phyloP scores from a whole-genome alignment of 257 asterid genomes.

The Solanum tarapatanum region DNA sequence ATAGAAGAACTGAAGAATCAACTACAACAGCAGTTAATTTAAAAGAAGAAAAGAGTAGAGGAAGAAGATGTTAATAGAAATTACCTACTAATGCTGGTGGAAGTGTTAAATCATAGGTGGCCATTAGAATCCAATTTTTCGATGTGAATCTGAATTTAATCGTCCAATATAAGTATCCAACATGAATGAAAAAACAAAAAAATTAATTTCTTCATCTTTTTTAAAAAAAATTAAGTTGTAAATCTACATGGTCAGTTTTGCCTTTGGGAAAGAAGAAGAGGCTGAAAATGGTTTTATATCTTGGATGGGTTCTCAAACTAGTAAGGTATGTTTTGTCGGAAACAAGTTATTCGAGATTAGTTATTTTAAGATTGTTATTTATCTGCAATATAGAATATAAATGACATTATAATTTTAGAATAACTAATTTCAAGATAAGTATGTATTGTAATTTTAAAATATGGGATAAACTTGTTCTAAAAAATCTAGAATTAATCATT shows the following conservation, averaged over 20 bases:
- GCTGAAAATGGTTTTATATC: not conserved
- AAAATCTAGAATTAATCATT: not conserved
- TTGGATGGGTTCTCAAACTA: not conserved
- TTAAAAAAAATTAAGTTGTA: not conserved
- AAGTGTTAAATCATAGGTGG: too few relatives aligned
- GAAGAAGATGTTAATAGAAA: not conserved
- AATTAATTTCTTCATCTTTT: not conserved
- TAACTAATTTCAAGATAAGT: not conserved
- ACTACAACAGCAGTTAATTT: not conserved
- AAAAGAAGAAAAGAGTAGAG: not conserved
- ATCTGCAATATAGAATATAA: too few relatives aligned
- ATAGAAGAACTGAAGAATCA: not conserved
- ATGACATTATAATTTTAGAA: not conserved
- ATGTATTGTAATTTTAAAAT: too few relatives aligned
- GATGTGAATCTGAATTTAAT: too few relatives aligned
- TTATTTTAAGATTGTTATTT: too few relatives aligned
- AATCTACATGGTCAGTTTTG: not conserved
- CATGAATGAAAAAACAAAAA: too few relatives aligned
- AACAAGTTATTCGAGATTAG: not conserved
- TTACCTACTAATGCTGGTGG: not conserved
- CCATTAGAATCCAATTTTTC: too few relatives aligned
- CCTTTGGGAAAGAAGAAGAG: not conserved
- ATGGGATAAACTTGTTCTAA: not conserved
- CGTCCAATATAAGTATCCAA: too few relatives aligned
- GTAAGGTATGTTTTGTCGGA: too few relatives aligned